A percentile compares a stretch with the other conserved stretches of the same genome.
Conservation (phyloP, 2,329 filamentous ascomycete species). For the Talaromyces sp. region DNA sequence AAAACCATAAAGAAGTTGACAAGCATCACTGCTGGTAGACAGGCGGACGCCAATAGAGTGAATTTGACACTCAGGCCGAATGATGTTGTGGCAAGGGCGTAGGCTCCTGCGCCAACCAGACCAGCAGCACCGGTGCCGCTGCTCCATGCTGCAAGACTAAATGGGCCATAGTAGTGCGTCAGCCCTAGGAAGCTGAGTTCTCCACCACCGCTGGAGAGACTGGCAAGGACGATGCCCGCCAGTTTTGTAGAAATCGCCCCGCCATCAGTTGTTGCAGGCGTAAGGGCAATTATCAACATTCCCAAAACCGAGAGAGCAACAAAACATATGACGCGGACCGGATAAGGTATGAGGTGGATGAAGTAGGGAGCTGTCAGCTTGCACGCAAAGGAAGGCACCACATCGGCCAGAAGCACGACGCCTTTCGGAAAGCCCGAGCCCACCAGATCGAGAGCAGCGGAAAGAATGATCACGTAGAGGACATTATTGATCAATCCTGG, state of each 20-base stretch:
- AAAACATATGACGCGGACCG: constrained; percentile 66
- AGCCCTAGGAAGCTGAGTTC: constrained; percentile 87
- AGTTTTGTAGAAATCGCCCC: constrained; percentile 68
- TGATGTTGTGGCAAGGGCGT: constrained; percentile 78
- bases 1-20: constrained; percentile 78
- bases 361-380: constrained; percentile 91
- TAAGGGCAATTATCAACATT: constrained; percentile 83
- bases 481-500: constrained; percentile 91
- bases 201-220: constrained; percentile 76
- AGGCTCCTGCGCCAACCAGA: constrained; percentile 77
- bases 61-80: constrained; percentile 66
- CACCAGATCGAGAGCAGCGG: constrained; percentile 90
- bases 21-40: constrained; percentile 73
- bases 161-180: constrained; percentile 86
- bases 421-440: constrained; percentile 81
- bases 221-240: constrained; percentile 76
- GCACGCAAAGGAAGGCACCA: constrained; percentile 79
- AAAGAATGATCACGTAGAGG: constrained; percentile 94
- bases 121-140: constrained; percentile 88
- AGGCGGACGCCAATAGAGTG: constrained; percentile 71
- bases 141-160: constrained; percentile 85
- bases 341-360: constrained; percentile 81
- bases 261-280: constrained; percentile 53
- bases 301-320: constrained; percentile 70
- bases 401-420: constrained; percentile 86